Percentiles rank a stretch among this genome's conserved stretches.
Conservation (phyloP, 495 filamentous ascomycete species). For the Collariella sp. region DNA sequence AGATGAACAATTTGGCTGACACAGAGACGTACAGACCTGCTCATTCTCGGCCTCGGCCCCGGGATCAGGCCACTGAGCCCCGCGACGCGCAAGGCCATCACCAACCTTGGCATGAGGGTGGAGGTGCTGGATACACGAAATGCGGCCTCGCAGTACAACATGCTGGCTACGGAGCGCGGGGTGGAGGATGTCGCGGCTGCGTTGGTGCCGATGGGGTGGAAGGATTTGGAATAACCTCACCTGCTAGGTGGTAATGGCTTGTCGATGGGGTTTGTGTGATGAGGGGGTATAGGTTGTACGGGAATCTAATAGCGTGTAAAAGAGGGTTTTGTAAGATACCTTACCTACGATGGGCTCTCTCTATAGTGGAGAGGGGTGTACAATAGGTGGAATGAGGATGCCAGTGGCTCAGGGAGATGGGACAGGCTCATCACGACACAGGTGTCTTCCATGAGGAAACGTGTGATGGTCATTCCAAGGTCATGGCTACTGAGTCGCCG, state of each 20-base stretch:
- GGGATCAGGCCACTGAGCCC: constrained; percentile 67
- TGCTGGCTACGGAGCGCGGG: constrained; percentile 76
- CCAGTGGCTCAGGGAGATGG: not conserved
- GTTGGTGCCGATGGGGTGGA: constrained; percentile 79
- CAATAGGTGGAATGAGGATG: not conserved
- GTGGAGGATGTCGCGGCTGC: constrained; percentile 77
- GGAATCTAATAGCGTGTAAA: too few species aligned
- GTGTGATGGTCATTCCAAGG: too few species aligned
- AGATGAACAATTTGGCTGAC: not conserved
- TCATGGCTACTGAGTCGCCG: too few species aligned
- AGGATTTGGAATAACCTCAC: constrained; percentile 33
- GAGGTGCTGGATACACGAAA: constrained; percentile 91
- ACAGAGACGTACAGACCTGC: constrained; percentile 66
- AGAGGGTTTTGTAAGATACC: too few species aligned
- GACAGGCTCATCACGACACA: not conserved
- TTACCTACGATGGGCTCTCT: too few species aligned
- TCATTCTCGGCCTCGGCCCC: constrained; percentile 80
- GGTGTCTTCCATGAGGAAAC: not conserved
- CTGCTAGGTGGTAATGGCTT: not conserved
- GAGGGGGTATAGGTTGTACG: too few species aligned
- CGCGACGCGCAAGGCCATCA: constrained; percentile 59
- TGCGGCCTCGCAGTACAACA: constrained; percentile 83
- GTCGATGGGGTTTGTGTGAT: too few species aligned
- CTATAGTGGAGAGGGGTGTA: too few species aligned
- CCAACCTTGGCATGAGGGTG: constrained; percentile 69